Evolutionary conservation across 1,139 yeast species (phyloP).

Genomic region (Debaryomyces psychrophilus): DNA sequence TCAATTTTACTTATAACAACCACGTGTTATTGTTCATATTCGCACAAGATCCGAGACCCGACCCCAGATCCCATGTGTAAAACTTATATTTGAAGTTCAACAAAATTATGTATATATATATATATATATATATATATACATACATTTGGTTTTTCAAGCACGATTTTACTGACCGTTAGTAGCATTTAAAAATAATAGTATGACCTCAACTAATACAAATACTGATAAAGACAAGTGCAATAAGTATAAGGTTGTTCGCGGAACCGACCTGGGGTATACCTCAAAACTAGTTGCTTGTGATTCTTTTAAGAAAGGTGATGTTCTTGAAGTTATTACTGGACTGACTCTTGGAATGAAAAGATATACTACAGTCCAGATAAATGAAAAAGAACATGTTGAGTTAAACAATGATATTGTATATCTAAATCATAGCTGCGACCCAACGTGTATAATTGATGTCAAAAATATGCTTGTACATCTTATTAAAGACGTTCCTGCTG

Average conservation of each 20-base stretch:
- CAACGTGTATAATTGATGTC: conserved; percentile 9
- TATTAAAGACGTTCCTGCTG: conserved; percentile 8
- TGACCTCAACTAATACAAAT: neutral
- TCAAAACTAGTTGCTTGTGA: no score
- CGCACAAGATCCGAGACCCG: no score
- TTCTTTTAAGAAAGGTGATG: no score
- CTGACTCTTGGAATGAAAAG: conserved; percentile 7
- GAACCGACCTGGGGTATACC: conserved; percentile 5
- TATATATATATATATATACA: no score
- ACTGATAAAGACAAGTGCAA: neutral
- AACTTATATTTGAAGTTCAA: no score
- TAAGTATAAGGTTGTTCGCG: conserved; percentile 9
- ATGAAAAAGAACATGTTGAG: conserved; percentile 9
- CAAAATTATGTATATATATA: no score
- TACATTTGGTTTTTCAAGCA: no score
- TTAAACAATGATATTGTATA: conserved; percentile 11
- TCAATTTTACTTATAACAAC: no score
- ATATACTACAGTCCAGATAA: conserved; percentile 10
- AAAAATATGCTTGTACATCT: conserved; percentile 10
- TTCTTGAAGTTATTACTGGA: no score
- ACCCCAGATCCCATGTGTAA: no score
- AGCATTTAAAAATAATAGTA: neutral
- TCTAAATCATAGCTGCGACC: conserved; percentile 11
- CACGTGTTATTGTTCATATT: no score
- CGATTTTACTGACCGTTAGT: no score